Evolutionary conservation across 352 stramenopile genomes (phyloP).

Genomic region (Phytophthora sansomeana): DNA sequence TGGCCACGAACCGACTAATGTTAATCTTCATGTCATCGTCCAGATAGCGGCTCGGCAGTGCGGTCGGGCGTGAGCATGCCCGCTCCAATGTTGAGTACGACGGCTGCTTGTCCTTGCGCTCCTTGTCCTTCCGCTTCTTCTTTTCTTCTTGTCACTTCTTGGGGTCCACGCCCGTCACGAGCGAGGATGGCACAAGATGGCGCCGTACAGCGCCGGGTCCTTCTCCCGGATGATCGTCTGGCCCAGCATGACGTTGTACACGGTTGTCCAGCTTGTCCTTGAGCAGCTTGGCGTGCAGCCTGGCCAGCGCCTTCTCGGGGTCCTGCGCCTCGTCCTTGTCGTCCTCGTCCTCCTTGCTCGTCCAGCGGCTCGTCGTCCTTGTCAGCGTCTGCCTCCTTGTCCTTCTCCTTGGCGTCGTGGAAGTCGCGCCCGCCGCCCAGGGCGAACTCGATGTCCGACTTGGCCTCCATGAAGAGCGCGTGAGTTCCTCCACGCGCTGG

Average conservation of each 20-base stretch:
- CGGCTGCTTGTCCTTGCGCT: constrained; percentile 75
- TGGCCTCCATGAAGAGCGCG: constrained; percentile 91
- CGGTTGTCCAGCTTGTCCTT: constrained; percentile 78
- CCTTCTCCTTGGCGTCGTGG: constrained; percentile 73
- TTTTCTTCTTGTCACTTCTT: constrained; percentile 88
- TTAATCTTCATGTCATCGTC: constrained; percentile 71
- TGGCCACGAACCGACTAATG: constrained; percentile 77
- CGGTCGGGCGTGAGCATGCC: constrained; percentile 82
- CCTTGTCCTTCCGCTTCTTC: constrained; percentile 85
- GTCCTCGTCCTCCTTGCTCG: constrained; percentile 63
- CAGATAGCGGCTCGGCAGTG: constrained; percentile 53
- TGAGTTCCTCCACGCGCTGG: constrained; percentile 88
- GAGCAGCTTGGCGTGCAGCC: constrained; percentile 61
- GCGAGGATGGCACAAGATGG: constrained; percentile 85
- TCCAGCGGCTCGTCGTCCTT: constrained; percentile 61
- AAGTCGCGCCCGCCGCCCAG: constrained; percentile 75
- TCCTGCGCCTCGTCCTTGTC: constrained; percentile 58
- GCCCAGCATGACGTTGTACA: constrained; percentile 81
- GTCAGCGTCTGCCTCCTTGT: constrained; percentile 72
- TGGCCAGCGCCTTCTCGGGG: constrained; percentile 53
- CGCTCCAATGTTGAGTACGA: constrained; percentile 38
- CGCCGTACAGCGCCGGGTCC: constrained; percentile 84
- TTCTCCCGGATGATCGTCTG: constrained; percentile 84
- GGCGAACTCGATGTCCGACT: constrained; percentile 91
- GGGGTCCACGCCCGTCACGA: constrained; percentile 79